Conservation (phyloP, 2,329 filamentous ascomycete genomes). For the Colletotrichum melonis region DNA sequence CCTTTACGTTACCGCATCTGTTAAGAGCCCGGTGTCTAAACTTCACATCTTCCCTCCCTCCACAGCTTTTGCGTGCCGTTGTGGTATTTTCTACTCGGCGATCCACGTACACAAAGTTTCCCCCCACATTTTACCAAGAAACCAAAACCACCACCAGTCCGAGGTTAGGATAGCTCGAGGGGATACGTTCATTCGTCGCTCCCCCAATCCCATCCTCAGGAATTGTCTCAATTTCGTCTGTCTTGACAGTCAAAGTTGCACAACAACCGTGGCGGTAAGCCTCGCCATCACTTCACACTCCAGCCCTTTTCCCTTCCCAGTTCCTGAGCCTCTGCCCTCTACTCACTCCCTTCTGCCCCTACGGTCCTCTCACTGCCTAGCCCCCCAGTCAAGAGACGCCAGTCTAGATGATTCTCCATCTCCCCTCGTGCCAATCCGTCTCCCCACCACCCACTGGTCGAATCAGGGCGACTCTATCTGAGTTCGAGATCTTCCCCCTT, state of each 20-base stretch:
- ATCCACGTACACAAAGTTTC: constrained; percentile 44
- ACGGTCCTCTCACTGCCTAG: constrained; percentile 31
- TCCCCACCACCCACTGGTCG: constrained; percentile 36
- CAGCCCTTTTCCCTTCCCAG: background rate
- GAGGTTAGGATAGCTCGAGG: constrained; percentile 57
- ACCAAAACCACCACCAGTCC: constrained; percentile 3
- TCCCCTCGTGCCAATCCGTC: constrained; percentile 39
- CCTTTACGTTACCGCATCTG: constrained; percentile 11
- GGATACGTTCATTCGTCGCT: constrained; percentile 76
- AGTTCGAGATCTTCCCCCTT: constrained; percentile 18
- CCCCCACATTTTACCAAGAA: constrained; percentile 52
- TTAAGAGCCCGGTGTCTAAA: constrained; percentile 42
- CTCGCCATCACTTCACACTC: constrained; percentile 34
- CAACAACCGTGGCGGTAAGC: constrained; percentile 65
- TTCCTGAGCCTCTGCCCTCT: constrained; percentile 34
- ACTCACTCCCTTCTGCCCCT: constrained; percentile 40
- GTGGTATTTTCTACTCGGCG: constrained; percentile 42
- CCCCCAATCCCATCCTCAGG: constrained; percentile 59
- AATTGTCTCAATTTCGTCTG: constrained; percentile 60
- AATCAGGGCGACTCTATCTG: constrained; percentile 30
- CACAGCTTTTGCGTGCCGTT: constrained; percentile 56
- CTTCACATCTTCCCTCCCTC: constrained; percentile 41
- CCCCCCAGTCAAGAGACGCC: constrained; percentile 3
- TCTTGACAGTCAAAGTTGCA: constrained; percentile 49
- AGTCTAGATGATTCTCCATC: constrained; percentile 36